A percentile compares a stretch with the other conserved stretches of the same genome.
Conservation (phyloP, 2,329 filamentous ascomycete species). For the Penicillium hesseltinei region DNA sequence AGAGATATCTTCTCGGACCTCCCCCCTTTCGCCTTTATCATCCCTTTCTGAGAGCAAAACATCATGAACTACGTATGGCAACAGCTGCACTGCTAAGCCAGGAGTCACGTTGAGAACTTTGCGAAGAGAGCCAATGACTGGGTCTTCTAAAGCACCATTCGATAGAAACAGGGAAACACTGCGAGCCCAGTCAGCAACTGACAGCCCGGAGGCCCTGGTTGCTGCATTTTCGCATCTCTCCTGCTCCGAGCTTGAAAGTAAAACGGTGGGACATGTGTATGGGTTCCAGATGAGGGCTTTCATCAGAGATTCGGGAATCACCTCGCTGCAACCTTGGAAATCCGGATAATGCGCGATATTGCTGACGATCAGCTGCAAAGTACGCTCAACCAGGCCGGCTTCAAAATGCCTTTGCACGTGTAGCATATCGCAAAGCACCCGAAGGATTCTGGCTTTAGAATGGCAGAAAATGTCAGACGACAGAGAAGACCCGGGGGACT, state of each 20-base stretch:
- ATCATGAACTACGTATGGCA: constrained; percentile 84
- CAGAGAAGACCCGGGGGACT: constrained; percentile 8
- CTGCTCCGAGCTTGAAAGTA: constrained; percentile 20
- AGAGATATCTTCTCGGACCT: constrained; percentile 63
- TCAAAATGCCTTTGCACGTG: constrained; percentile 54
- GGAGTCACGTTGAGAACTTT: constrained; percentile 65
- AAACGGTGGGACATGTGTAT: constrained; percentile 40
- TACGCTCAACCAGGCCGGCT: constrained; percentile 45
- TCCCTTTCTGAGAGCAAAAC: constrained; percentile 69
- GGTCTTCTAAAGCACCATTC: constrained; percentile 58
- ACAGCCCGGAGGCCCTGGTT: constrained; percentile 20
- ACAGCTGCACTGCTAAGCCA: constrained; percentile 68
- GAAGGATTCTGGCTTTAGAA: constrained; percentile 64
- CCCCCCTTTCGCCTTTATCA: constrained; percentile 58
- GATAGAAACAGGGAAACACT: constrained; percentile 52
- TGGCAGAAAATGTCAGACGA: constrained; percentile 18
- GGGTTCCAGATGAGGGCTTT: constrained; percentile 44
- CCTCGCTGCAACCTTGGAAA: constrained; percentile 34
- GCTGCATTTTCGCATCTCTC: constrained; percentile 15
- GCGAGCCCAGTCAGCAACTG: constrained; percentile 36
- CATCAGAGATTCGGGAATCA: constrained; percentile 39
- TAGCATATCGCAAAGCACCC: constrained; percentile 61
- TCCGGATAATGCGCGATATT: constrained; percentile 31
- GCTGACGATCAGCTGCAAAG: constrained; percentile 44
- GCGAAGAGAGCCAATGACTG: constrained; percentile 67